phyloP scores from a whole-genome alignment of 1,139 yeast species.

The Sugiyamaella sp. region DNA sequence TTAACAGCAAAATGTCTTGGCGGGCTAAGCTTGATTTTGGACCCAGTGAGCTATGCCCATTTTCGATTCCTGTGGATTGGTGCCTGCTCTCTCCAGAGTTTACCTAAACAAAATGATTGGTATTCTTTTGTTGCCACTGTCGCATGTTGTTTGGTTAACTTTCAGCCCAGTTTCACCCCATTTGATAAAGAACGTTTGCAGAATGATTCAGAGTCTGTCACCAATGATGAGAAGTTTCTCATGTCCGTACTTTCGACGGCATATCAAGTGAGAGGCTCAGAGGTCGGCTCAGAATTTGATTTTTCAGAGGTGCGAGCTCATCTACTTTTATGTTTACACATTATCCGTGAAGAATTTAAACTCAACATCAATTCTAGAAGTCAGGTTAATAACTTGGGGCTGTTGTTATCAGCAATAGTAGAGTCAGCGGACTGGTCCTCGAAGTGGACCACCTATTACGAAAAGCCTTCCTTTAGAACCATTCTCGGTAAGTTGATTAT shows the following conservation, averaged over 20 bases:
- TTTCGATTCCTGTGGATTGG: constrained; percentile 61
- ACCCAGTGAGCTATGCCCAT: constrained; percentile 58
- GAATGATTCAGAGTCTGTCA: too few species aligned
- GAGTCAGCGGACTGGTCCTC: constrained; percentile 77
- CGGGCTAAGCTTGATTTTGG: constrained; percentile 51
- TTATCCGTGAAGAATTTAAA: constrained; percentile 73
- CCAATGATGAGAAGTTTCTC: background rate
- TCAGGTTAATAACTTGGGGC: constrained; percentile 50
- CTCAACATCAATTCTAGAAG: constrained; percentile 54
- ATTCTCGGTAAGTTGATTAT: constrained; percentile 1
- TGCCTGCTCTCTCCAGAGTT: constrained; percentile 54
- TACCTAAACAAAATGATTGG: constrained; percentile 59
- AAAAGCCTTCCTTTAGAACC: constrained; percentile 9
- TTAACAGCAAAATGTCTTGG: constrained; percentile 46
- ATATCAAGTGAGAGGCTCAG: constrained; percentile 16
- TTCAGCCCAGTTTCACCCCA: constrained; percentile 10
- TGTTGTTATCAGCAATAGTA: constrained; percentile 62
- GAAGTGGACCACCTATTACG: constrained; percentile 64
- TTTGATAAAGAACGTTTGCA: too few species aligned
- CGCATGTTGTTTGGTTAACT: constrained; percentile 37
- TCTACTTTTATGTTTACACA: constrained; percentile 69
- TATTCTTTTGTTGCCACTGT: constrained; percentile 59
- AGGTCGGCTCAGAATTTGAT: constrained; percentile 27
- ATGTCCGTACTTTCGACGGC: constrained; percentile 18
- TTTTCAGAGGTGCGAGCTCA: constrained; percentile 52